A percentile compares a stretch with the other conserved stretches of the same genome.
Conservation (phyloP, 1,139 yeast species). For the Zhuliangozyma blackwelliae region DNA sequence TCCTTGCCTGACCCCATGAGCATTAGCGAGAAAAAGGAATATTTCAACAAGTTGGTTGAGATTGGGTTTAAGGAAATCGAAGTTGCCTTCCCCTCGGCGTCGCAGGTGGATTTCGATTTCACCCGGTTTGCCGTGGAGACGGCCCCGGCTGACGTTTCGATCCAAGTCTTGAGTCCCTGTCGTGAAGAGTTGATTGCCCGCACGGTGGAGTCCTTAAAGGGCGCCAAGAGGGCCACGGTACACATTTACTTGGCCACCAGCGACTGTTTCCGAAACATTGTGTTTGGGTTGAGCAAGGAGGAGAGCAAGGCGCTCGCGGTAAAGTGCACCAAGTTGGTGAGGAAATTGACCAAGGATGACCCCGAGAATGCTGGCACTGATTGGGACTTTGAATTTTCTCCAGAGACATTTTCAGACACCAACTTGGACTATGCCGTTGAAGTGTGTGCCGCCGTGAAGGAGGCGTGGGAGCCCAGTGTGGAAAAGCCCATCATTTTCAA, state of each 20-base stretch:
- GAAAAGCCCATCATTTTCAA: conserved; percentile 90
- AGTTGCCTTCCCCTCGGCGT: conserved; percentile 94
- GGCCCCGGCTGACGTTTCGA: conserved; percentile 89
- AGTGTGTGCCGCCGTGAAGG: conserved; percentile 92
- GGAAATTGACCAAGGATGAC: conserved; percentile 84
- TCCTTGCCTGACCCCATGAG: conserved; percentile 97
- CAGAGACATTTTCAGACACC: conserved; percentile 92
- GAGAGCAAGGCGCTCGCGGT: conserved; percentile 81
- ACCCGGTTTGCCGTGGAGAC: conserved; percentile 88
- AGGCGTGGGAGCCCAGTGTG: conserved; percentile 84
- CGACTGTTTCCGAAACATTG: conserved; percentile 85
- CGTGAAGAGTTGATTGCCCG: conserved; percentile 85
- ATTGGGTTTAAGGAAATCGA: conserved; percentile 96
- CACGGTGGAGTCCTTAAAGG: conserved; percentile 83
- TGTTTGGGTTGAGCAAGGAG: conserved; percentile 78
- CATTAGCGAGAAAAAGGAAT: conserved; percentile 80
- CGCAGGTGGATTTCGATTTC: conserved; percentile 93
- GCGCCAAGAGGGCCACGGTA: conserved; percentile 86
- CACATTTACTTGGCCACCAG: conserved; percentile 93
- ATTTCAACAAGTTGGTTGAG: conserved; percentile 80
- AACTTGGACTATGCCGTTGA: conserved; percentile 77
- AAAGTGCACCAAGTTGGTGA: conserved; percentile 74
- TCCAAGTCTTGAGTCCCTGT: conserved; percentile 90
- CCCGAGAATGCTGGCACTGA: conserved; percentile 65
- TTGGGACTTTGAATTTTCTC: conserved; percentile 92